phyloP scores from a whole-genome alignment of 1,284 basidiomycete species.

The Inonotus obliquus region DNA sequence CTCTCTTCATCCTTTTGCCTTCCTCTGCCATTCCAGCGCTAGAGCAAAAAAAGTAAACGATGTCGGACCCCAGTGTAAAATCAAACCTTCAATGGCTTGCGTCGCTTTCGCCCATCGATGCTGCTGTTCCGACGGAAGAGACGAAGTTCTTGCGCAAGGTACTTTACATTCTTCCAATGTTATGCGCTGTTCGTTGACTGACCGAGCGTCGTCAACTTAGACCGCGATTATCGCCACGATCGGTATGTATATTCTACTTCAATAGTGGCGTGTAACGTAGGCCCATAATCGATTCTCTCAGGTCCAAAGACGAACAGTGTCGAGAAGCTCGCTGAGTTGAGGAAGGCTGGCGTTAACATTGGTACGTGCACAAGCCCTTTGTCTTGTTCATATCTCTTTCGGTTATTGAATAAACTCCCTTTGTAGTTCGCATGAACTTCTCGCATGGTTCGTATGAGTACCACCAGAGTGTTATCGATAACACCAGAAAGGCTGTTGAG shows the following conservation, averaged over 20 bases:
- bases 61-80: slow-evolving; percentile 44
- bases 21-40: not conserved
- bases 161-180: slow-evolving; percentile 23
- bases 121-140: slow-evolving; percentile 63
- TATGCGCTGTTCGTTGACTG: slow-evolving; percentile 15
- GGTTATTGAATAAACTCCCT: slow-evolving; percentile 5
- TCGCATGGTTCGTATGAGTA: slow-evolving; percentile 96
- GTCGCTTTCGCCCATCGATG: slow-evolving; percentile 67
- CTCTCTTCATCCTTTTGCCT: not conserved
- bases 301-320: slow-evolving; percentile 90
- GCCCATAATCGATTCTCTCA: slow-evolving; percentile 30
- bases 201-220: slow-evolving; percentile 37
- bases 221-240: slow-evolving; percentile 97
- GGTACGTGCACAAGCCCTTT: slow-evolving; percentile 48
- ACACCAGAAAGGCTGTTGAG: slow-evolving; percentile 81
- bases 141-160: slow-evolving; percentile 91
- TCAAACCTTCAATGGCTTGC: slow-evolving; percentile 93
- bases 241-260: slow-evolving; percentile 44
- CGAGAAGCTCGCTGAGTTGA: slow-evolving; percentile 79
- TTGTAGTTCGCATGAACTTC: slow-evolving; percentile 94
- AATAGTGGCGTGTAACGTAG: slow-evolving; percentile 6
- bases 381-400: not conserved
- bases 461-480: slow-evolving; percentile 97
- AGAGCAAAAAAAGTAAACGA: not conserved
- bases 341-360: slow-evolving; percentile 91